Evolutionary conservation across 176 grass and related monocot species (phyloP), one percentile per base, ranked within the genome.

Genomic region (Thalia dealbata): DNA sequence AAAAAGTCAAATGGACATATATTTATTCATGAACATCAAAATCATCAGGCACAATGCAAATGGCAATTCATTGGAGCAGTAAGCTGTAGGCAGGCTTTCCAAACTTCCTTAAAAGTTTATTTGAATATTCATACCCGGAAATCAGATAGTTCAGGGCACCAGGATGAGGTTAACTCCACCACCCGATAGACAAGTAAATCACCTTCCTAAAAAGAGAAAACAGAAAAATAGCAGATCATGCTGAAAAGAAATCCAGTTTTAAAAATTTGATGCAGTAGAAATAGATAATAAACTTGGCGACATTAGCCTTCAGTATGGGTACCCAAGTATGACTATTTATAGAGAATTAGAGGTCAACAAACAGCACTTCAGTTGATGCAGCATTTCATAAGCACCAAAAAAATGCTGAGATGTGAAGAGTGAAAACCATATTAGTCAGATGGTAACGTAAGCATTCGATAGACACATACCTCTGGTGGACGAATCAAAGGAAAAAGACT

Each of bases 121-220:
- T 65, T 74, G 61, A 74, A 64, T 27, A n/a, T 77, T 24, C 84
- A 86, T 90, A 97, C 93, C 69, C 87, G 75, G 54, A 84, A 86
- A 28, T 87, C 55, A 83, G 93, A 97, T 50, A 97, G 76, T 70
- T 97, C 95, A 9, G 95, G 95, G 75, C 95, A 92, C 87, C 85
- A 97, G 15, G 81, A 81, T 35, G 85, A 81, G 74, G 95, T 92
- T 65, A 97, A 81, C 74, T 92, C 90, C 77, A 97, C 85, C 56
- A 92, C 75, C 62, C 83, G 87, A 79, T 97, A 97, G 0, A 73
- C 95, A 78, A 97, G 80, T 38, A 88, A 24, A 79, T 97, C 95
- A 59, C 89, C 90, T 85, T 86, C 90, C 95, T 97, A 80, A 64
- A 80, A 80, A 73, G 28, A 1, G 73, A 29, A 64, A 64, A 41